Evolutionary conservation across 345 rosid species (phyloP), one percentile per base, ranked within the genome.

Genomic region (Punica granatum): DNA sequence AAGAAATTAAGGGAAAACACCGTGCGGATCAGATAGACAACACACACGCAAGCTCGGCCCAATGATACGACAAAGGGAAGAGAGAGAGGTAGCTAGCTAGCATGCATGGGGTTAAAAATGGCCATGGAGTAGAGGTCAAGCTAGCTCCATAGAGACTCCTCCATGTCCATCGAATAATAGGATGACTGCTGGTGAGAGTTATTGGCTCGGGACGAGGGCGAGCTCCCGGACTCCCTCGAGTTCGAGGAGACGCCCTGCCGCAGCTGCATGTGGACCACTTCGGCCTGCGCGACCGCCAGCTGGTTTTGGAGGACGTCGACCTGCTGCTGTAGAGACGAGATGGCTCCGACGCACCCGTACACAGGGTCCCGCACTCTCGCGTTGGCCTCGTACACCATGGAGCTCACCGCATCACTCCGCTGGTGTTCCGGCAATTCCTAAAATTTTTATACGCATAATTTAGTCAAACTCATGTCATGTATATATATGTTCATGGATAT

Each of bases 321-420:
- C 62, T 92, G 92, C 59, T 74, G 85, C n/a, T 92, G 96, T 41
- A 92, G 71, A 5, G 90, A 86, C 0, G 91, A 86, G 31, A 92
- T 90, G 60, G 90, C 91, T 37, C 98, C 92, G 3, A 90, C 97
- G 21, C 98, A 88, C 9, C 98, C 98, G 31, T 92, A 92, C 7
- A 92, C 95, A 0, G 98, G 98, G 64, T 92, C 92, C 0, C 96
- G 87, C 23, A 90, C 76, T 76, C 98, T 84, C 3, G 98, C 98
- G 49, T 80, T 88, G 4, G 98, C 98, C 68, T 92, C 98, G 43
- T 92, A 92, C 72, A 90, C 96, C 86, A 92, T 86, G 37, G 95
- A 84, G 54, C 91, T 88, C 79, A 92, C 98, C n/a, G 98, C 98
- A 67, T 92, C 98, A 32, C 88, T 78, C 15, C 97, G 74, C 36